phyloP scores from a whole-genome alignment of 2,329 filamentous ascomycete genomes.

The Microsporum canis region DNA sequence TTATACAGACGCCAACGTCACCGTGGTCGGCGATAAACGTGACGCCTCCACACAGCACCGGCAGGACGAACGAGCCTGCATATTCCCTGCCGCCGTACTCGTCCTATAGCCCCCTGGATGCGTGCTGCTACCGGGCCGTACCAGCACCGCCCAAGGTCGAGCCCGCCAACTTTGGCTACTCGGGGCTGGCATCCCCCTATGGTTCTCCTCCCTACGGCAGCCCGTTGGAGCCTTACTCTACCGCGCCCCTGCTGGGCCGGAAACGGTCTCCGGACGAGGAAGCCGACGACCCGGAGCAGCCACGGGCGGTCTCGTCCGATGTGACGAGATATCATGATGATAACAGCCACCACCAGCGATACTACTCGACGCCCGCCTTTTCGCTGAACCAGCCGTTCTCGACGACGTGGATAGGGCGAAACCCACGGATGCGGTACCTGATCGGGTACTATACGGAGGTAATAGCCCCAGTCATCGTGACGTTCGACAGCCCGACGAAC shows the following conservation, averaged over 20 bases:
- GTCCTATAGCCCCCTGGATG: neutral
- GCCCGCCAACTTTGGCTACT: neutral
- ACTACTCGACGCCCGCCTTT: neutral
- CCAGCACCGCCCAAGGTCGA: neutral
- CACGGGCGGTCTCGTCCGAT: neutral
- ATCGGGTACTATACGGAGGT: slow-evolving; percentile 90
- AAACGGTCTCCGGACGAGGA: neutral
- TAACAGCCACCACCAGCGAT: neutral
- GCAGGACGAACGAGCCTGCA: neutral
- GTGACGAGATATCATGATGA: neutral
- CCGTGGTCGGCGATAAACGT: neutral
- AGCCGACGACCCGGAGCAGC: neutral
- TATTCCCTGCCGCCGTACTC: neutral
- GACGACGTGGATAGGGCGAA: slow-evolving; percentile 44
- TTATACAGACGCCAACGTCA: neutral
- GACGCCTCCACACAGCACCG: neutral
- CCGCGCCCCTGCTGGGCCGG: neutral
- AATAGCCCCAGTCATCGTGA: slow-evolving; percentile 83
- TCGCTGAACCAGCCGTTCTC: neutral
- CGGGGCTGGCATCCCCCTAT: neutral
- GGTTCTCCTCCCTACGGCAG: neutral
- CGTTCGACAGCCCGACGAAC: slow-evolving; percentile 75
- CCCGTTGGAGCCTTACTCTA: neutral
- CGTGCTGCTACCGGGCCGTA: neutral
- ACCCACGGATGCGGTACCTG: slow-evolving; percentile 72